Percentiles rank a stretch among this genome's conserved stretches.
These are phyloP conservation scores for Zoysia matrella DNA, from an alignment of 202 grass and related monocot species.

Conservation along the genomic window DNA sequence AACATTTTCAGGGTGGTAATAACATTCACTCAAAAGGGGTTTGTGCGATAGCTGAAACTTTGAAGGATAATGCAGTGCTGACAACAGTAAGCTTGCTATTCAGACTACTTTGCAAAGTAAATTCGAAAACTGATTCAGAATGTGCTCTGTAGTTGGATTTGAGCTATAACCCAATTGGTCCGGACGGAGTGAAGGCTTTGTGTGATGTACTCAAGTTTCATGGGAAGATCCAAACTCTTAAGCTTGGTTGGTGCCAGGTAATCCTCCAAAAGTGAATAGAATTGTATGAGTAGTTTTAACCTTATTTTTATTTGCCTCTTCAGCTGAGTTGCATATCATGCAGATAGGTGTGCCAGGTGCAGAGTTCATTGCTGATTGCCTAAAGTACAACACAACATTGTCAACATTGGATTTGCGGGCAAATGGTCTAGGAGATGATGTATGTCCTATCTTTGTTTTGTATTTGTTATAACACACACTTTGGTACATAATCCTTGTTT, in stretches of 20 bases:
- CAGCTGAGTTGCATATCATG: constrained; percentile 50
- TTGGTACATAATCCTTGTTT: constrained; percentile 34
- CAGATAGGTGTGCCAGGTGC: constrained; percentile 88
- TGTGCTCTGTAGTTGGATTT: constrained; percentile 77
- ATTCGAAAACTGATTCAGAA: constrained; percentile 49
- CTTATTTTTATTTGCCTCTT: constrained; percentile 33
- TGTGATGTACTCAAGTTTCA: constrained; percentile 94
- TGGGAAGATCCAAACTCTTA: constrained; percentile 84
- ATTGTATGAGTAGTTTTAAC: constrained; percentile 7
- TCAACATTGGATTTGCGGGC: constrained; percentile 87
- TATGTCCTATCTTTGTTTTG: constrained; percentile 36
- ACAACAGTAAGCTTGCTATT: constrained; percentile 67
- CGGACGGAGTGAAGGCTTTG: constrained; percentile 78
- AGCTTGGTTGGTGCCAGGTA: constrained; percentile 99
- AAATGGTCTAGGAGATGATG: constrained; percentile 96
- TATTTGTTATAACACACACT: constrained; percentile 24
- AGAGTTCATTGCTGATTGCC: constrained; percentile 85
- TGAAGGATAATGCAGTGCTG: constrained; percentile 82
- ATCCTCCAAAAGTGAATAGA: constrained; percentile 32
- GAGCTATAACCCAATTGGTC: constrained; percentile 92
- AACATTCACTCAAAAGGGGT: constrained; percentile 91
- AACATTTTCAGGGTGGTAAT: constrained; percentile 83
- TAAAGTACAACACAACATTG: constrained; percentile 91
- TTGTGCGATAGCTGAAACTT: constrained; percentile 73
- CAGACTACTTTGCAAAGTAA: background rate